Percentiles rank a stretch among this genome's conserved stretches.
These are phyloP conservation scores for Fusarium piperis DNA, from an alignment of 2,329 filamentous ascomycete species.

Conservation along the genomic window DNA sequence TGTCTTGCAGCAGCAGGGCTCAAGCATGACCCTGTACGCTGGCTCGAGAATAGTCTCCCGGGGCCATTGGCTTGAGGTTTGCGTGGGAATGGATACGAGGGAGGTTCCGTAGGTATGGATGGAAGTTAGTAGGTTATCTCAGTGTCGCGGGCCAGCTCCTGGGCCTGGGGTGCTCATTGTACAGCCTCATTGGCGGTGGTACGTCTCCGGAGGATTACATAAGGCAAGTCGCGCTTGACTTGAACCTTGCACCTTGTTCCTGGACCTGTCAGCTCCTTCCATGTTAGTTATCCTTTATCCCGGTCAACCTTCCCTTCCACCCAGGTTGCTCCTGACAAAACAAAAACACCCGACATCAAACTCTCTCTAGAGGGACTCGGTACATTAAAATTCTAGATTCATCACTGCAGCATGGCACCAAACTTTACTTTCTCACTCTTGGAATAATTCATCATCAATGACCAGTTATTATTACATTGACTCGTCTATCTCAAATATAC, in stretches of 20 bases:
- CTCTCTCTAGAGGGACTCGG: neutral
- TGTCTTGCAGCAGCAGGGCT: constrained; percentile 24
- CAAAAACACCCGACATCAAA: neutral
- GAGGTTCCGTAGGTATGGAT: constrained; percentile 15
- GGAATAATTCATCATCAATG: neutral
- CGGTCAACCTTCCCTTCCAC: neutral
- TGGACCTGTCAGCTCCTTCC: neutral
- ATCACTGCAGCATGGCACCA: neutral
- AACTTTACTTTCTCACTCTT: neutral
- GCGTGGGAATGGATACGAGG: constrained; percentile 15
- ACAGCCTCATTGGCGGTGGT: constrained; percentile 21
- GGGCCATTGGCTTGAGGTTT: constrained; percentile 37
- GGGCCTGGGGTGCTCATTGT: constrained; percentile 28
- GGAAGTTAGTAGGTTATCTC: constrained; percentile 4
- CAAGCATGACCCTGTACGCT: constrained; percentile 42
- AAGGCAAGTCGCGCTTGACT: constrained; percentile 13
- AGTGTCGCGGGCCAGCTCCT: constrained; percentile 31
- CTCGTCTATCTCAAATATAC: neutral
- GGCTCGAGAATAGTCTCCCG: constrained; percentile 20
- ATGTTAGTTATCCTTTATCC: neutral
- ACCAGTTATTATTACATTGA: neutral
- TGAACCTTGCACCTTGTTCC: constrained; percentile 3
- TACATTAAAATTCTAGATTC: neutral
- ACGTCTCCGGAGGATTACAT: constrained; percentile 14
- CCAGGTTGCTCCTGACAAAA: neutral